A percentile compares a stretch with the other conserved stretches of the same genome.
Conservation (phyloP, 768 basidiomycete genomes). For the Trametes cinnabarina region DNA sequence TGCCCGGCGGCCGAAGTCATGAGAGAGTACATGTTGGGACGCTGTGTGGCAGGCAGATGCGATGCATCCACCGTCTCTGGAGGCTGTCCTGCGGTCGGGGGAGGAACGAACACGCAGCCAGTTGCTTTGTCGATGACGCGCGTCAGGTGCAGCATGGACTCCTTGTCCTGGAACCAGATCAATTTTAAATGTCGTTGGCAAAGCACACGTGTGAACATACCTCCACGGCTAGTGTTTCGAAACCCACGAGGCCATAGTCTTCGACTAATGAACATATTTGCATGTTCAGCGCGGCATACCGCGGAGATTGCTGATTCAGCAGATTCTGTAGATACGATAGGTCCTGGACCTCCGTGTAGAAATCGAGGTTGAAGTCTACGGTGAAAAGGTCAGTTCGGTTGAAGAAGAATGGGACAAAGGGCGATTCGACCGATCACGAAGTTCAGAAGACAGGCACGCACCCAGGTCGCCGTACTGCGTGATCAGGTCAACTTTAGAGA, state of each 20-base stretch:
- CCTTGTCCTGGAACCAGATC: constrained; percentile 77
- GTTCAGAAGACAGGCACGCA: constrained; percentile 34
- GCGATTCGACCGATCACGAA: constrained; percentile 1
- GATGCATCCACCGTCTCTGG: constrained; percentile 32
- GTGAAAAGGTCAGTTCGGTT: not conserved
- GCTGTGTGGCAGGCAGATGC: constrained; percentile 39
- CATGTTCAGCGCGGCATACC: constrained; percentile 79
- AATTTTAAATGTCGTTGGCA: not conserved
- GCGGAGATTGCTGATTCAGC: constrained; percentile 62
- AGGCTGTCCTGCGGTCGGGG: constrained; percentile 32
- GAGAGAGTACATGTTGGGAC: constrained; percentile 66
- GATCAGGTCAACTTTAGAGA: constrained; percentile 94
- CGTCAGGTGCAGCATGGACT: constrained; percentile 89
- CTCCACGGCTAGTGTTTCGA: constrained; percentile 96
- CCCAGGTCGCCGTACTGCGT: constrained; percentile 88
- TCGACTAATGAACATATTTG: constrained; percentile 91
- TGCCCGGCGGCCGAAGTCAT: constrained; percentile 64
- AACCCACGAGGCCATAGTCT: constrained; percentile 89
- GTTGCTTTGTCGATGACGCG: constrained; percentile 86
- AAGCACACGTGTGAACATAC: constrained; percentile 37
- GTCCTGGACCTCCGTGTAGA: constrained; percentile 98
- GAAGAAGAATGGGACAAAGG: not conserved
- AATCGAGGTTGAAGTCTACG: constrained; percentile 93
- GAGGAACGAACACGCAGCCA: constrained; percentile 85
- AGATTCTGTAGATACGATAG: constrained; percentile 81